Evolutionary conservation across 345 rosid species (phyloP).

Genomic region (Leavenworthia alabamica): DNA sequence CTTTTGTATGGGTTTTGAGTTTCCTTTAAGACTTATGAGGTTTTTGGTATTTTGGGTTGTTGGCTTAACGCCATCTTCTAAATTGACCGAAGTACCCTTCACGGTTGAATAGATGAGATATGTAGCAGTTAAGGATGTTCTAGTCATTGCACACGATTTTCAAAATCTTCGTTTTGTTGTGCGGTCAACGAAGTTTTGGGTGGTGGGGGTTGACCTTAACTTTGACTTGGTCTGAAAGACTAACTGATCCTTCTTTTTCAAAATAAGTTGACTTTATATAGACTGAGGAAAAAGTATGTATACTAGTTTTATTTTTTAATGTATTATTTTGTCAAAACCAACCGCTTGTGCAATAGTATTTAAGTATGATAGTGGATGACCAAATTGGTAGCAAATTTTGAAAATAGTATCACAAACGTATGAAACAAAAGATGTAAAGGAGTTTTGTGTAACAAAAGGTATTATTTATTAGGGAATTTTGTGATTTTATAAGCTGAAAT

Average conservation of each 20-base stretch:
- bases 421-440: too few relatives aligned
- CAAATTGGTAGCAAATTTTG: too few relatives aligned
- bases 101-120: neutral
- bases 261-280: too few relatives aligned
- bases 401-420: too few relatives aligned
- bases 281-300: too few relatives aligned
- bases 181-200: constrained; percentile 17
- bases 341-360: too few relatives aligned
- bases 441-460: too few relatives aligned
- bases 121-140: neutral
- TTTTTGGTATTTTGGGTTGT: neutral
- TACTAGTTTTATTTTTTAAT: too few relatives aligned
- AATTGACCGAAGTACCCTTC: neutral
- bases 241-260: neutral
- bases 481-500: too few relatives aligned
- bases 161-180: constrained; percentile 1
- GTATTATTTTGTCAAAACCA: too few relatives aligned
- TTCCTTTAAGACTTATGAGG: neutral
- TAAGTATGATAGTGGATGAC: too few relatives aligned
- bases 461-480: too few relatives aligned
- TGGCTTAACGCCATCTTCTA: constrained; percentile 17
- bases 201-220: constrained; percentile 19
- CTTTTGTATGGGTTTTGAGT: neutral
- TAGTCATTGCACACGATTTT: neutral
- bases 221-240: constrained; percentile 14